Evolutionary conservation across 345 rosid genomes (phyloP).

Genomic region (Salix purpurea): DNA sequence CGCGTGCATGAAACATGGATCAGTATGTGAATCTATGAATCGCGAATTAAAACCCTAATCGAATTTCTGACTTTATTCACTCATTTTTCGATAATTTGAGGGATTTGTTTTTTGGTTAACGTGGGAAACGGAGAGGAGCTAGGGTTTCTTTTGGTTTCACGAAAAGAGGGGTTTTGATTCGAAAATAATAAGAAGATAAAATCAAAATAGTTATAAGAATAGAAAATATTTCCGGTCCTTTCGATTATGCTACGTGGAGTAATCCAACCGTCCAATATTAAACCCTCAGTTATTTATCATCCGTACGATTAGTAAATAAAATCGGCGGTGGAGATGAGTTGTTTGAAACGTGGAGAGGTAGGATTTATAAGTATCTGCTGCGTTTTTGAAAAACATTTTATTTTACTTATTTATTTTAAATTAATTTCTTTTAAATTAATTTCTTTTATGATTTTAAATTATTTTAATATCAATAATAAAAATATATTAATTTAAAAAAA

Average conservation of each 20-base stretch:
- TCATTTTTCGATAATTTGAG: conserved; percentile 35
- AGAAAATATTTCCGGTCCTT: conserved; percentile 1
- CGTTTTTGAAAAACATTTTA: too few species aligned
- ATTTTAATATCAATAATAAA: too few species aligned
- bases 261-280: background rate
- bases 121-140: conserved; percentile 39
- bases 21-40: conserved; percentile 10
- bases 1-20: background rate
- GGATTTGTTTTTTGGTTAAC: conserved; percentile 7
- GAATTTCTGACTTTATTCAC: conserved; percentile 28
- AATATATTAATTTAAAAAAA: too few species aligned
- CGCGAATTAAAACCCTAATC: conserved; percentile 13
- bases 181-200: conserved; percentile 23
- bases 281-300: background rate
- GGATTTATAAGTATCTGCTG: background rate
- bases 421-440: too few species aligned
- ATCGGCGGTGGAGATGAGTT: conserved; percentile 12
- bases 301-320: background rate
- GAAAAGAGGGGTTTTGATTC: conserved; percentile 45
- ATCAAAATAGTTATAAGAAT: conserved; percentile 11
- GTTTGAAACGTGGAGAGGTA: conserved; percentile 9
- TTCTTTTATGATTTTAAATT: too few species aligned
- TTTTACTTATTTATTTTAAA: too few species aligned
- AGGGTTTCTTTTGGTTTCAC: conserved; percentile 65
- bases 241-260: conserved; percentile 12